Evolutionary conservation across 495 filamentous ascomycete genomes (phyloP).

Genomic region (Podospora conica): DNA sequence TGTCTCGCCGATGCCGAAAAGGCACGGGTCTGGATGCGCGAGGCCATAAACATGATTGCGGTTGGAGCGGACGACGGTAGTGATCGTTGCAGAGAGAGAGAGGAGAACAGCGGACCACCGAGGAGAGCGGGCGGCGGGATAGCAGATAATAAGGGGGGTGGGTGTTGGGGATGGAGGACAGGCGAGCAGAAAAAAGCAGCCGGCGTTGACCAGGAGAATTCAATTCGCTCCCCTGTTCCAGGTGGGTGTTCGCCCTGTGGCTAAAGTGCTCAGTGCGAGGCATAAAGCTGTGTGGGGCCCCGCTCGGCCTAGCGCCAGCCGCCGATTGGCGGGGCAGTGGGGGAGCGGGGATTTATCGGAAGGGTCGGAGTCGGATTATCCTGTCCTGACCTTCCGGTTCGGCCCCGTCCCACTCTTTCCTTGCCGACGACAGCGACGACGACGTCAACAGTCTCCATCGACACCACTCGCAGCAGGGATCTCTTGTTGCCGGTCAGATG

Average conservation of each 20-base stretch:
- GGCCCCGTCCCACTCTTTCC: too few species aligned
- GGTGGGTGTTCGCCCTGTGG: too few species aligned
- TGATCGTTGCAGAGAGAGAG: slow-evolving; percentile 2
- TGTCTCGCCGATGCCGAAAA: slow-evolving; percentile 90
- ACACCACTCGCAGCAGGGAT: background rate
- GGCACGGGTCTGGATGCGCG: slow-evolving; percentile 76
- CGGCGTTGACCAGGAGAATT: slow-evolving; percentile 7
- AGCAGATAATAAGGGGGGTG: background rate
- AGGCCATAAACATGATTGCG: slow-evolving; percentile 70
- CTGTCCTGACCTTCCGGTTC: slow-evolving; percentile 1
- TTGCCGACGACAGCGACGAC: background rate
- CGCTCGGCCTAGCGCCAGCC: slow-evolving; percentile 18
- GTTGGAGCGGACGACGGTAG: slow-evolving; percentile 4
- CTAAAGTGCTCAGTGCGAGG: slow-evolving; percentile 14
- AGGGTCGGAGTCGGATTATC: slow-evolving; percentile 26
- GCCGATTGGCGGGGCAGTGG: background rate
- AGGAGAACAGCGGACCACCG: slow-evolving; percentile 6
- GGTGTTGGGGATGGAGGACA: background rate
- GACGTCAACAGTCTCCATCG: background rate
- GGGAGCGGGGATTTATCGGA: slow-evolving; percentile 15
- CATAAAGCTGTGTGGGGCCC: slow-evolving; percentile 21
- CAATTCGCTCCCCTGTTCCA: background rate
- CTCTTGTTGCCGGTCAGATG: background rate
- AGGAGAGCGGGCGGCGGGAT: background rate
- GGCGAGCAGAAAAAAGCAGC: slow-evolving; percentile 6